Conservation (phyloP, 352 stramenopile species). For the Phytophthora lateralis region DNA sequence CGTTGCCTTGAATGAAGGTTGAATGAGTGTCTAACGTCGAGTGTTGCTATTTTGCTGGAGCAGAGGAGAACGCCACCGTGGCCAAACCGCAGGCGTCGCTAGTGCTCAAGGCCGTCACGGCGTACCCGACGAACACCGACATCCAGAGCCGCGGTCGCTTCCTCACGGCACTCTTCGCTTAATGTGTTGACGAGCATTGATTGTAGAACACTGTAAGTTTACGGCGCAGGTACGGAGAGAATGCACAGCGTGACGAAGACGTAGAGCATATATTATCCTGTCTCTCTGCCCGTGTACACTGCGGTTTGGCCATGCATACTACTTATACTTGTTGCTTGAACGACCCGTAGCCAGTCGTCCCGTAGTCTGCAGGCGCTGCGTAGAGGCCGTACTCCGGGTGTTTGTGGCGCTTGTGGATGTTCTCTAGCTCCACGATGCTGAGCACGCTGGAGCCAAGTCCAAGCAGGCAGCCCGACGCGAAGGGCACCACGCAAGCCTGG, state of each 20-base stretch:
- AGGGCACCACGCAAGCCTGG: conserved; percentile 70
- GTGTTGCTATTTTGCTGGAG: conserved; percentile 2
- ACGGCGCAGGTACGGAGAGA: conserved; percentile 13
- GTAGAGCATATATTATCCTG: conserved; percentile 45
- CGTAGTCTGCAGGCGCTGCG: conserved; percentile 45
- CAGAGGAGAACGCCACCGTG: conserved; percentile 64
- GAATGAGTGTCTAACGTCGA: neutral
- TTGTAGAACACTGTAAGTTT: neutral
- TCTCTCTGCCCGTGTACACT: conserved; percentile 20
- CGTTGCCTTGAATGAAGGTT: neutral
- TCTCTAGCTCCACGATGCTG: conserved; percentile 75
- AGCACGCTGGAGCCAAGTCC: conserved; percentile 69
- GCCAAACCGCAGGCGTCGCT: conserved; percentile 52
- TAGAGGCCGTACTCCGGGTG: conserved; percentile 84
- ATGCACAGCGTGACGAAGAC: conserved; percentile 14
- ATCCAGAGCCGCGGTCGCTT: conserved; percentile 77
- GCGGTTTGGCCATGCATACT: conserved; percentile 18
- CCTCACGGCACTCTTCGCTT: conserved; percentile 58
- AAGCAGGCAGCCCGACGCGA: conserved; percentile 70
- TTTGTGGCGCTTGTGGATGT: conserved; percentile 82
- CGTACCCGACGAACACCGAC: conserved; percentile 56
- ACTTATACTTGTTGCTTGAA: conserved; percentile 48
- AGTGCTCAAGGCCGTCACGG: conserved; percentile 49
- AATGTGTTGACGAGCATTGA: neutral
- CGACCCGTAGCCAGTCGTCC: conserved; percentile 39